Percentiles rank a stretch among this genome's conserved stretches.
These are phyloP conservation scores for Linum tenue DNA, from an alignment of 345 rosid species.

Conservation along the genomic window DNA sequence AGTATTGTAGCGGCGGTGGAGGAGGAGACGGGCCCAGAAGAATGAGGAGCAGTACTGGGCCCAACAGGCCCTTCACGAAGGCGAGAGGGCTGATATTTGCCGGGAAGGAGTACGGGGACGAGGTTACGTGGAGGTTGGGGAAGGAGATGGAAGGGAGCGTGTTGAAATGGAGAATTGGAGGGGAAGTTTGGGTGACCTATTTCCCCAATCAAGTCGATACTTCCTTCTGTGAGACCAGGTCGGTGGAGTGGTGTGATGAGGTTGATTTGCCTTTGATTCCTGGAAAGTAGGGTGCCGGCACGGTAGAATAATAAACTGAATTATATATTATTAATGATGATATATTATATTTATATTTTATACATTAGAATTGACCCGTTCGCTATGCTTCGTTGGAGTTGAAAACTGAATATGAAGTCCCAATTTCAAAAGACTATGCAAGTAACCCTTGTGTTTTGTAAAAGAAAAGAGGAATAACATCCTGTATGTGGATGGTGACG, in stretches of 20 bases:
- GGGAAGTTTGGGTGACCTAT: conserved; percentile 67
- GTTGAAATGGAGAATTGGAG: conserved; percentile 81
- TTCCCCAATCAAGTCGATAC: conserved; percentile 48
- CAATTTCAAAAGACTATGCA: too few species aligned
- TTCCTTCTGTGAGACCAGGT: conserved; percentile 58
- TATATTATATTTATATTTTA: too few species aligned
- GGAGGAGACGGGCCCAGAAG: conserved; percentile 1
- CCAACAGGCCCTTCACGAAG: conserved; percentile 50
- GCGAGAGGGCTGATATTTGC: conserved; percentile 68
- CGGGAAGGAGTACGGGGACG: conserved; percentile 63
- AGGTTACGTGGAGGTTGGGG: conserved; percentile 66
- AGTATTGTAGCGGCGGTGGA: neutral
- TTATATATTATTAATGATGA: too few species aligned
- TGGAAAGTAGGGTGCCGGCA: conserved; percentile 9
- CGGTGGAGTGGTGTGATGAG: conserved; percentile 82
- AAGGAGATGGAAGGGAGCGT: conserved; percentile 93
- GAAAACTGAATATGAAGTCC: too few species aligned
- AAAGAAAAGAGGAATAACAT: too few species aligned
- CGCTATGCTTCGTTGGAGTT: too few species aligned
- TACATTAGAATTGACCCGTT: too few species aligned
- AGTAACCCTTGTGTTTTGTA: too few species aligned
- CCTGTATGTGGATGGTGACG: too few species aligned
- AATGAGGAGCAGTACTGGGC: conserved; percentile 15
- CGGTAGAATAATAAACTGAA: too few species aligned
- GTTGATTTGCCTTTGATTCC: conserved; percentile 73